Conservation (phyloP, 192 early-diverging fungal species). For the Endogone sp. region DNA sequence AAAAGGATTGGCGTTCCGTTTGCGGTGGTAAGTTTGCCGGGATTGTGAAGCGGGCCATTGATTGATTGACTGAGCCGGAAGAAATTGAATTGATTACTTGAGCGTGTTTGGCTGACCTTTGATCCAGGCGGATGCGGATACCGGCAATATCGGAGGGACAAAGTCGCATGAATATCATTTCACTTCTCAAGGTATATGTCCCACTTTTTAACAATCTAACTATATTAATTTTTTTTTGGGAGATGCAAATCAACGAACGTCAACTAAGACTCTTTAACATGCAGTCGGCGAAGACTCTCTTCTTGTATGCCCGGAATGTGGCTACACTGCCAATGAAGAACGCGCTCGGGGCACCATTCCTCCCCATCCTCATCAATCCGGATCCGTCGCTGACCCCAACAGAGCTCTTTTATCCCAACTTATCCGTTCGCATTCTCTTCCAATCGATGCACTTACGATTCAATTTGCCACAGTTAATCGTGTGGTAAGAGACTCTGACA, state of each 20-base stretch:
- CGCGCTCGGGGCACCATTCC: constrained; percentile 44
- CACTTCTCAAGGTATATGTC: constrained; percentile 56
- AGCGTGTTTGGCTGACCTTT: not conserved
- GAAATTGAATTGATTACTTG: too few relatives aligned
- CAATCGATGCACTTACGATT: not conserved
- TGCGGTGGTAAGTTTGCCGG: constrained; percentile 50
- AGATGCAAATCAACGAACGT: not conserved
- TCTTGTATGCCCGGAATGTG: constrained; percentile 66
- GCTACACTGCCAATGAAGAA: constrained; percentile 86
- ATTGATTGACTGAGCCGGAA: too few relatives aligned
- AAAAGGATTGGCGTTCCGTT: constrained; percentile 73
- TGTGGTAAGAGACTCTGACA: not conserved
- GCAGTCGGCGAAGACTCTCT: constrained; percentile 84
- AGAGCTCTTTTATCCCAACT: constrained; percentile 12
- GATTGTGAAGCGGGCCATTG: not conserved
- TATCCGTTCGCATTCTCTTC: not conserved
- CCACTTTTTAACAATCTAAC: not conserved
- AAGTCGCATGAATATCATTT: constrained; percentile 91
- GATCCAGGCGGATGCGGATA: constrained; percentile 77
- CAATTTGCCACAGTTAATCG: constrained; percentile 8
- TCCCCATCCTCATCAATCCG: constrained; percentile 20
- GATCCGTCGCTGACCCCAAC: constrained; percentile 20
- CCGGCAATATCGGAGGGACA: constrained; percentile 87
- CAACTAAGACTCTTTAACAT: not conserved
- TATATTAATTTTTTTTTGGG: not conserved